Base-by-base conservation (phyloP, 352 stramenopile genomes). In the Phytopythium boreale region DNA sequence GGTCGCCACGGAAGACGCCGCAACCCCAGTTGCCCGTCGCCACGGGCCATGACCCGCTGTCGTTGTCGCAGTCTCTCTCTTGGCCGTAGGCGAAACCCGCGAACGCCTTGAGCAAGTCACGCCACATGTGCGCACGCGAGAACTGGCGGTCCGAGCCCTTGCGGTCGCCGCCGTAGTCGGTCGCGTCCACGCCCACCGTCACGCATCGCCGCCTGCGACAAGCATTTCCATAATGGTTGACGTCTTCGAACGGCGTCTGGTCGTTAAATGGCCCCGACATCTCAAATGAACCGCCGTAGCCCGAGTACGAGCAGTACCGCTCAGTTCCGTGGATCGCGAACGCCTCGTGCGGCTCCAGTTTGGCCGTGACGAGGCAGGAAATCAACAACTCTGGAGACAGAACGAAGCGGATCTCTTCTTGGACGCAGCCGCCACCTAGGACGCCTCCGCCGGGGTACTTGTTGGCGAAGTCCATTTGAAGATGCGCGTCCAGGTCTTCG, bases 381-480 rank as follows among this genome's bases (percentile, higher is more conserved):
- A 90, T 70, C 14, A 95, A 62, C 29, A 92, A 65, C 59, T 95
- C 86, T 0, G 86, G 86, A 17, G 82, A 91, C 11, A 93, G 59
- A 29, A 90, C 36, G 24, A 95, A 95, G 3, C 84, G 86, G 53
- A 95, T 95, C 74, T 95, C 86, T 68, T 95, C 86, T 55, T 95
- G 86, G 4, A 95, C 86, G 26, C 81, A 91, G 0, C 86, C 84
- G 37, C 68, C 73, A 34, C 76, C 80, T 24, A 95, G 72, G n/a
- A 93, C 86, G 19, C 84, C 86, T 27, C 86, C 86, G 22, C 86
- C 86, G 2, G 84, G 76, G 56, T 80, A 95, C 51, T 88, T 87
- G 71, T 95, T 95, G 12, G 86, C 86, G 63, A 95, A 95, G 64
- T 93, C 82, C 44, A 93, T 81, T 60, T 95, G 86, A 27, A 95